phyloP scores from a whole-genome alignment of 768 basidiomycete species.

The Dacryopinax spathularia region DNA sequence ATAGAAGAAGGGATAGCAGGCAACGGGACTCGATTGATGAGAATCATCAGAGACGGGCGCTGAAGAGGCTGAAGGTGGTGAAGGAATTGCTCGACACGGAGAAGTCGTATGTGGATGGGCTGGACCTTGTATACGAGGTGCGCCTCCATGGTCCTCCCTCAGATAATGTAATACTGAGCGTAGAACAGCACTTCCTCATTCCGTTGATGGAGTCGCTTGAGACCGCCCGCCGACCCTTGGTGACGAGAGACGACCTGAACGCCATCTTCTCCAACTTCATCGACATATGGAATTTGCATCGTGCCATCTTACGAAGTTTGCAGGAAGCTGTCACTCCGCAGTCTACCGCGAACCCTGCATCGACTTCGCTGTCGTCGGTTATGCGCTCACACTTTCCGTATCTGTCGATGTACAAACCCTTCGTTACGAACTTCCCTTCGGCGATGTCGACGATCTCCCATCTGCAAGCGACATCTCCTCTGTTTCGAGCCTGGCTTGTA shows the following conservation, averaged over 20 bases:
- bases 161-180: conserved; percentile 9
- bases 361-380: conserved; percentile 21
- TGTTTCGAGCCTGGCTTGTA: conserved; percentile 50
- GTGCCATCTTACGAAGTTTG: conserved; percentile 52
- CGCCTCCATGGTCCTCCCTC: conserved; percentile 14
- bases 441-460: conserved; percentile 44
- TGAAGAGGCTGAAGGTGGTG: conserved; percentile 54
- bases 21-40: neutral
- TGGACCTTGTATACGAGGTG: conserved; percentile 71
- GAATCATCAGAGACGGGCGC: neutral
- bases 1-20: neutral
- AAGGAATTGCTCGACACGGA: conserved; percentile 73
- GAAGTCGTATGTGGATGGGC: conserved; percentile 61
- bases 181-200: conserved; percentile 58
- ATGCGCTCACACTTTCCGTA: conserved; percentile 77
- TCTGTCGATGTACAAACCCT: conserved; percentile 72
- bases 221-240: conserved; percentile 42
- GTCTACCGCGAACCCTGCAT: neutral
- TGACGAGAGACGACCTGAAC: conserved; percentile 53
- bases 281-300: conserved; percentile 83
- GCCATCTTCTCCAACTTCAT: conserved; percentile 77
- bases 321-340: conserved; percentile 29
- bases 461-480: conserved; percentile 36
- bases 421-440: conserved; percentile 62
- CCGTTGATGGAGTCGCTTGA: conserved; percentile 68